Base-by-base conservation (phyloP, 495 filamentous ascomycete species). In the Xylaria longipes region DNA sequence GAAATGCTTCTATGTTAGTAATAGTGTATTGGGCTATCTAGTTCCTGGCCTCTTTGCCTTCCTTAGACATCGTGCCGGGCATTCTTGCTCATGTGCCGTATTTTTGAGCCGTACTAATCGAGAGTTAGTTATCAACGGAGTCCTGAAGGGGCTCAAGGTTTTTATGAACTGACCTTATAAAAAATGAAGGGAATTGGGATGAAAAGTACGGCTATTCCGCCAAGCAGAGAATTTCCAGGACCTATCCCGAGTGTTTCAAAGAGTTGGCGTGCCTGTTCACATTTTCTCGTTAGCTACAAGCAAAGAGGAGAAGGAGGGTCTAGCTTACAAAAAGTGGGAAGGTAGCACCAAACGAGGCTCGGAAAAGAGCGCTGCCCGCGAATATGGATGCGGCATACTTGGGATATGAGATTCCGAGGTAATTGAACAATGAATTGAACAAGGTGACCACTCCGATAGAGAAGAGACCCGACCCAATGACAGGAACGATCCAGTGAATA, bases 361-460 rank as follows among this genome's bases (percentile, higher is more conserved):
- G 75, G 35, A 87, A 79, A 0, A 89, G 74, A 31, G 82, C 80
- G 50, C 82, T 86, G 0, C 82, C 86, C 1, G 86, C 86, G 65
- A 84, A 80, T 4, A 87, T 81, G 0, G 82, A 84, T 6, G 85
- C 86, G 0, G 80, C 82, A 63, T 83, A 82, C 7, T 68, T 33
- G 3, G 81, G 75, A 65, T 86, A 87, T 25, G 79, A 52, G 25
- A 79, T 77, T 1, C 76, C 77, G 0, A 83, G 75, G 63, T 85
- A 85, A 37, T 78, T 84, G 67, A 87, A 79, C 2, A 81, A 80
- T 12, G 79, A 75, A 50, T 89, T 87, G 78, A 90, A 91, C n/a
- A 91, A 82, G 5, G 88, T 73, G 73, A 87, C 72, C 1, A 88
- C 80, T 0, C 87, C 87, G 22, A 88, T 77, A 14, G 84, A 73